Base-by-base conservation (phyloP, 2,329 filamentous ascomycete species). In the Arachnopeziza araneosa region DNA sequence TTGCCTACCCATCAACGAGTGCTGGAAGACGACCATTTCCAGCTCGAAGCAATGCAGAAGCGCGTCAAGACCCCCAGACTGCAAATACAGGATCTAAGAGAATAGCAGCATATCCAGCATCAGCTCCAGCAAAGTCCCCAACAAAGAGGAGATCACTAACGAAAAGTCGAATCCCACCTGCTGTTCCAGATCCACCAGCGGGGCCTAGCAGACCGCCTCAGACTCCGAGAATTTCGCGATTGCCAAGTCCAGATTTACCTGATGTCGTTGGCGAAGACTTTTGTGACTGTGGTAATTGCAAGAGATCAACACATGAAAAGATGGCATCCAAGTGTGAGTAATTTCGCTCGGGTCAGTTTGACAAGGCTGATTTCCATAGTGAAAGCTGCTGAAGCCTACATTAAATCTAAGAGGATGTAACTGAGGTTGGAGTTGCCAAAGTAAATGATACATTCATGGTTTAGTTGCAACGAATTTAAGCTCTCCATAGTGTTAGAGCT, bases 211-310 rank as follows among this genome's bases (percentile, higher is more conserved):
- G 24, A 1, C 67, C 65, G 49, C 68, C 68, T 44, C 63, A 64
- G 58, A 55, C 69, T 56, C 69, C 69, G 21, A 63, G 65, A 30
- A 63, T 63, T 49, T 32, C 50, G 24, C 61, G 68, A 14, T 54
- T 71, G 14, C 62, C 66, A 36, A 67, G 67, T 24, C 69, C 69
- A 9, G 67, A 70, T 49, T 49, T 69, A 32, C 56, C 63, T 22
- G 65, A 68, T 17, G 30, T 64, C 44, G 57, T 23, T 7, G 49
- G 56, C 30, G 50, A 30, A n/a, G 52, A 50, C 48, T 67, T 67
- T 49, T 66, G 61, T 56, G 17, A 49, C 32, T 61, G 60, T 56
- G 53, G 50, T 22, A 8, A n/a, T n/a, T 24, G 14, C 24, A 30
- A 54, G 19, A 49, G 30, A 60, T 50, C 50, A 17, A 44, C 48